phyloP scores from a whole-genome alignment of 805 yeast species.

The Ogataea parapolymorpha region DNA sequence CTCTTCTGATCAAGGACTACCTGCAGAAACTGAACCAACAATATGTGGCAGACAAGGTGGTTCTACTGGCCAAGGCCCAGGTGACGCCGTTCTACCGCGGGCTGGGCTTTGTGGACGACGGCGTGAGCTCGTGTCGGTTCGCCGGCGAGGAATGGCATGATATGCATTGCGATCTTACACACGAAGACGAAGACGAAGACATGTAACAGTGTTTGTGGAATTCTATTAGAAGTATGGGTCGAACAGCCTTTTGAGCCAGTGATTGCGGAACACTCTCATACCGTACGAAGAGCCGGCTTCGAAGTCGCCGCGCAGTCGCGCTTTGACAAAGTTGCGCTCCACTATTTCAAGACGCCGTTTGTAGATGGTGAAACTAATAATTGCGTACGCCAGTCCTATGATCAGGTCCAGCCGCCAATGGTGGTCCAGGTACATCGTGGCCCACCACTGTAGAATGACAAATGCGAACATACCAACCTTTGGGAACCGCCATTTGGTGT shows the following conservation, averaged over 20 bases:
- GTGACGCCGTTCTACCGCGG: conserved; percentile 75
- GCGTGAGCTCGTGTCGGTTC: conserved; percentile 55
- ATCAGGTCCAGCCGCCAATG: conserved; percentile 66
- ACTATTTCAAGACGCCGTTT: conserved; percentile 33
- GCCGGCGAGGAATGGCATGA: conserved; percentile 65
- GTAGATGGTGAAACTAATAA: conserved; percentile 40
- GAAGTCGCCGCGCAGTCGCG: conserved; percentile 38
- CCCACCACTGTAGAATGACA: conserved; percentile 67
- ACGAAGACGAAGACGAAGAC: conserved; percentile 42
- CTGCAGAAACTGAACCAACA: conserved; percentile 86
- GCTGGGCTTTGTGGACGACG: conserved; percentile 73
- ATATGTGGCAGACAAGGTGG: conserved; percentile 75
- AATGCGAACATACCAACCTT: conserved; percentile 40
- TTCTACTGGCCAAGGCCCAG: conserved; percentile 66
- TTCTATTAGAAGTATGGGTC: conserved; percentile 38
- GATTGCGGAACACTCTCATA: conserved; percentile 56
- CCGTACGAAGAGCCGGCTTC: conserved; percentile 51
- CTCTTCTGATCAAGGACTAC: conserved; percentile 81
- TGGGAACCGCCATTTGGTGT: conserved; percentile 35
- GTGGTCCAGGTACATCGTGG: conserved; percentile 69
- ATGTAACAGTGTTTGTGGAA: conserved; percentile 9
- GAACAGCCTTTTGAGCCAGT: conserved; percentile 49
- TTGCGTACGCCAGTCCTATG: conserved; percentile 52
- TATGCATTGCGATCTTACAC: conserved; percentile 40
- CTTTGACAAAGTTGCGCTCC: conserved; percentile 37